phyloP scores from a whole-genome alignment of 768 basidiomycete species.

The Candolleomyces eurysporus region DNA sequence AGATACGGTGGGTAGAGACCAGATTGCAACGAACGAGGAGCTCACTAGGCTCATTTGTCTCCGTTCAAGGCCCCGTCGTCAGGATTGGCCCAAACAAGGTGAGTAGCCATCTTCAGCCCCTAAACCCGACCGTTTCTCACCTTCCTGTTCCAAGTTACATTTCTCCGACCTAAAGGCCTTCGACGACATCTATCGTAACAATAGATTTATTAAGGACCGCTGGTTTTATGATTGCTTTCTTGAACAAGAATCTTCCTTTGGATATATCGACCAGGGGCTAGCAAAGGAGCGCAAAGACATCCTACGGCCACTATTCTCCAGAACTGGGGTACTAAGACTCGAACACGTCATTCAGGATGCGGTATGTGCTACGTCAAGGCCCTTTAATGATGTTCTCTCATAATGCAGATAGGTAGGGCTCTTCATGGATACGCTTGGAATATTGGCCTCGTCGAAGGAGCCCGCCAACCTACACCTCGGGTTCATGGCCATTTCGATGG shows the following conservation, averaged over 20 bases:
- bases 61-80: slow-evolving; percentile 31
- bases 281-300: slow-evolving; percentile 27
- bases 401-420: slow-evolving; percentile 18
- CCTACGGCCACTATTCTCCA: slow-evolving; percentile 31
- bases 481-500: slow-evolving; percentile 24
- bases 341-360: slow-evolving; percentile 26
- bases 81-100: slow-evolving; percentile 38
- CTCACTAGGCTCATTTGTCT: not conserved
- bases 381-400: not conserved
- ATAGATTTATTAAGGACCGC: slow-evolving; percentile 26
- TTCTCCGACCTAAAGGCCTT: slow-evolving; percentile 34
- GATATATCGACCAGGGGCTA: slow-evolving; percentile 19
- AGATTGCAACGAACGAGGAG: not conserved
- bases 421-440: slow-evolving; percentile 15
- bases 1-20: slow-evolving; percentile 18
- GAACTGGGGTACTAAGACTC: slow-evolving; percentile 28
- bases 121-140: not conserved
- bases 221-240: slow-evolving; percentile 25
- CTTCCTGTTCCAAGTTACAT: slow-evolving; percentile 26
- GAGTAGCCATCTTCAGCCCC: not conserved
- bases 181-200: slow-evolving; percentile 29
- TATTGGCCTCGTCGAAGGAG: not conserved
- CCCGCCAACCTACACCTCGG: slow-evolving; percentile 23
- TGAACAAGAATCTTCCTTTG: slow-evolving; percentile 25
- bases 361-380: slow-evolving; percentile 13